phyloP scores from a whole-genome alignment of 345 rosid species.

The Populus davidiana region DNA sequence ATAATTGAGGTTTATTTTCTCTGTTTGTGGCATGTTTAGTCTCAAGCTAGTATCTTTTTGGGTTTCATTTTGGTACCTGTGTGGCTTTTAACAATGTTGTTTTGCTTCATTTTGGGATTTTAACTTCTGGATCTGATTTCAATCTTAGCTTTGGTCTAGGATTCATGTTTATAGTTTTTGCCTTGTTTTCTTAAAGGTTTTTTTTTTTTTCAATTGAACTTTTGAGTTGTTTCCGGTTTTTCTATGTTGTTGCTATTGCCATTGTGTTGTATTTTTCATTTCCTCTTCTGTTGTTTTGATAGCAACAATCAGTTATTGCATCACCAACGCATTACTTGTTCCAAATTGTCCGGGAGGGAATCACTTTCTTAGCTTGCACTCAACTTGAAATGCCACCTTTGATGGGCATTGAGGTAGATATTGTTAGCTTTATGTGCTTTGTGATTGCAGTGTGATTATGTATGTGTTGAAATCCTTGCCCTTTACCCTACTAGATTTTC shows the following conservation, averaged over 20 bases:
- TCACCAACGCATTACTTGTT: conserved; percentile 93
- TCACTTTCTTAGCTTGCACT: conserved; percentile 88
- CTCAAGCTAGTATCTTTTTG: background rate
- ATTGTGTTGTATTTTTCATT: background rate
- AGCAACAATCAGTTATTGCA: conserved; percentile 84
- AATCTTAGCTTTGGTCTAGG: background rate
- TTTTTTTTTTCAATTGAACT: background rate
- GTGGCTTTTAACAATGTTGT: background rate
- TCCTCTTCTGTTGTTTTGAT: conserved; percentile 4
- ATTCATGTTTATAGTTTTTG: conserved; percentile 2
- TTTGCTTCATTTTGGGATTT: background rate
- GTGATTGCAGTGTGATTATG: background rate
- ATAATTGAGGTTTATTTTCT: conserved; percentile 1
- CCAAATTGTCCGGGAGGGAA: conserved; percentile 81
- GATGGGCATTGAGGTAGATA: conserved; percentile 86
- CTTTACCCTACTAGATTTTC: conserved; percentile 28
- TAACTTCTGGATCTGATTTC: conserved; percentile 4
- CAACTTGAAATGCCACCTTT: conserved; percentile 98
- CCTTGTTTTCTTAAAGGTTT: background rate
- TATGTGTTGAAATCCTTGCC: conserved; percentile 5
- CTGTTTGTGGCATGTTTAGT: background rate
- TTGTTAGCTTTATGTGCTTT: conserved; percentile 1
- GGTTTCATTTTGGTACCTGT: background rate
- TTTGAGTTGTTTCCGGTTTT: background rate
- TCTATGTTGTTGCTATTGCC: background rate